Percentiles rank a stretch among this genome's conserved stretches.
These are phyloP conservation scores for Gymnopus androsaceus DNA, from an alignment of 1,284 basidiomycete species.

Conservation along the genomic window DNA sequence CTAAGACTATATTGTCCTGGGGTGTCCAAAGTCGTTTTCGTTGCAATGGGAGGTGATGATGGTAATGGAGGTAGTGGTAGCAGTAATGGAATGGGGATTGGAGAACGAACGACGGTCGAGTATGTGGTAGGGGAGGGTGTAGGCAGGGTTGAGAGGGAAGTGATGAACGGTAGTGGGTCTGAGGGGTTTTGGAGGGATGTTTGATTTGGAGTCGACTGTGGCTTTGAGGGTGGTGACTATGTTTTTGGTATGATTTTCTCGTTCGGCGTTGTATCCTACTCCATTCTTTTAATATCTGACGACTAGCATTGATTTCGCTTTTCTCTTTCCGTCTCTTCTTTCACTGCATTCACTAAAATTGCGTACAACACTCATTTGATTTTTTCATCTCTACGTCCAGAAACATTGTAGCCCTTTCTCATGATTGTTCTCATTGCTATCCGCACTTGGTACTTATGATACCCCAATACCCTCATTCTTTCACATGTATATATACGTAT, in stretches of 20 bases:
- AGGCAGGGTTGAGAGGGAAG: constrained; percentile 38
- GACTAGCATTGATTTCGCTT: no score
- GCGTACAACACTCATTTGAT: no score
- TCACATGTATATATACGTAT: no score
- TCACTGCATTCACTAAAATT: no score
- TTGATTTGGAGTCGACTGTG: constrained; percentile 24
- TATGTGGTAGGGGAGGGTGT: constrained; percentile 42
- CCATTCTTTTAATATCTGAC: no score
- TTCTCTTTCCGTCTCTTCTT: no score
- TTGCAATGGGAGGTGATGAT: constrained; percentile 30
- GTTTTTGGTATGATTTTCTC: background rate
- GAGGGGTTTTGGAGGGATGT: constrained; percentile 57
- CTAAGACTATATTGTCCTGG: constrained; percentile 58
- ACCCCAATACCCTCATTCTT: no score
- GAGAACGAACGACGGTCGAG: constrained; percentile 55
- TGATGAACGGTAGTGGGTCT: constrained; percentile 24
- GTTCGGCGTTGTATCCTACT: background rate
- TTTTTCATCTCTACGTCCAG: no score
- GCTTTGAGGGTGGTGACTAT: background rate
- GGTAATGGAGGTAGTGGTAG: constrained; percentile 22
- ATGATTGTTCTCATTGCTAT: no score
- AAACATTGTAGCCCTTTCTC: no score
- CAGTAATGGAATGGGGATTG: constrained; percentile 35
- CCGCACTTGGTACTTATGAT: no score
- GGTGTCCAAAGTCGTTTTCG: constrained; percentile 54